Percentiles rank a stretch among this genome's conserved stretches.
phyloP scores from a whole-genome alignment of 495 filamentous ascomycete species.

The Tuber magnatum region DNA sequence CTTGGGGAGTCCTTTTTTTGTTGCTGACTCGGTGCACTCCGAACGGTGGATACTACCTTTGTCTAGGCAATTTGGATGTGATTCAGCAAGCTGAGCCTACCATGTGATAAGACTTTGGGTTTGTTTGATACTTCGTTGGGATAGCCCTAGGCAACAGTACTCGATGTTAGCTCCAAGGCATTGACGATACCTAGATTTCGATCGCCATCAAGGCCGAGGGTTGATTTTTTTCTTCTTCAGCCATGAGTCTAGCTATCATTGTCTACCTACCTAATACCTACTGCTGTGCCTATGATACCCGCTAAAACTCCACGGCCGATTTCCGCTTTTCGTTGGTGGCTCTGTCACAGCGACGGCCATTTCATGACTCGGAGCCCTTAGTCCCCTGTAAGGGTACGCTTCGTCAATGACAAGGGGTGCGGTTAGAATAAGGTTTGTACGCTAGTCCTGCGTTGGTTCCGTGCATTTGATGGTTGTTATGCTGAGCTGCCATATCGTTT shows the following conservation, averaged over 20 bases:
- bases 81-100: neutral
- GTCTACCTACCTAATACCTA: too few relatives aligned
- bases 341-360: neutral
- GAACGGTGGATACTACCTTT: neutral
- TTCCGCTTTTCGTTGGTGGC: neutral
- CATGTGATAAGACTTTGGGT: neutral
- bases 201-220: neutral
- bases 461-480: neutral
- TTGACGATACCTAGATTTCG: neutral
- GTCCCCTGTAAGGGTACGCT: neutral
- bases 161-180: neutral
- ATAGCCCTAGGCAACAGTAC: neutral
- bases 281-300: too few relatives aligned
- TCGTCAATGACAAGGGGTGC: neutral
- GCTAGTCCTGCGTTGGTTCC: neutral
- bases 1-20: neutral
- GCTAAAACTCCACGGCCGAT: neutral
- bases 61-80: neutral
- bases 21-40: neutral
- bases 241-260: neutral
- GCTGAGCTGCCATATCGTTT: neutral
- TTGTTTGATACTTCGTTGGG: neutral
- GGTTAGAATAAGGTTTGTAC: neutral
- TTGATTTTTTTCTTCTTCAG: neutral
- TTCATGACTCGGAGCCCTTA: neutral